Percentiles rank a stretch among this genome's conserved stretches.
Conservation (phyloP, 176 grass and related monocot genomes). For the Oryza glaberrima region DNA sequence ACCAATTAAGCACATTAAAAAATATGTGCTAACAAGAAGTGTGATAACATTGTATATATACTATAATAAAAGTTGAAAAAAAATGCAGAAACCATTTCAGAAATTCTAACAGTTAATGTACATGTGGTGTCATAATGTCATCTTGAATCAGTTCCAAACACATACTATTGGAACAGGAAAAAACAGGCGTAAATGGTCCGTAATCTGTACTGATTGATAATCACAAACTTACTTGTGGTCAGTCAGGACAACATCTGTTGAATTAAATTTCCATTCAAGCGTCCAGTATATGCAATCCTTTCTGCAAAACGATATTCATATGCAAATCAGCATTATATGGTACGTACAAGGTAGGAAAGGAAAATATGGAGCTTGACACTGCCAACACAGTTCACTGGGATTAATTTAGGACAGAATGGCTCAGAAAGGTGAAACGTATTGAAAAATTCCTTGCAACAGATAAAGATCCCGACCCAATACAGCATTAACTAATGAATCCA, state of each 20-base stretch:
- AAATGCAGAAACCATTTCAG: neutral
- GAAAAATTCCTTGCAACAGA: neutral
- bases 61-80: neutral
- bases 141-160: neutral
- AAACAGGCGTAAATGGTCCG: neutral
- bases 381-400: neutral
- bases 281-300: constrained; percentile 87
- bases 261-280: constrained; percentile 83
- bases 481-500: neutral
- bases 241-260: constrained; percentile 60
- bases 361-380: neutral
- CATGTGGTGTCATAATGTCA: neutral
- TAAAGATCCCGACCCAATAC: neutral
- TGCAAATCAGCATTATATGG: neutral
- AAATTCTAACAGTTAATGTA: neutral
- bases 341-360: neutral
- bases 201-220: neutral
- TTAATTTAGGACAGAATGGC: neutral
- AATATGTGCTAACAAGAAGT: neutral
- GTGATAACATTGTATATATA: neutral
- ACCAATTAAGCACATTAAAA: neutral
- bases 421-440: neutral
- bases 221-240: constrained; percentile 73
- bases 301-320: constrained; percentile 48
- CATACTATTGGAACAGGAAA: neutral